Evolutionary conservation across 352 stramenopile genomes (phyloP), one percentile per base, ranked within the genome.

Genomic region (Bremia lactucae): DNA sequence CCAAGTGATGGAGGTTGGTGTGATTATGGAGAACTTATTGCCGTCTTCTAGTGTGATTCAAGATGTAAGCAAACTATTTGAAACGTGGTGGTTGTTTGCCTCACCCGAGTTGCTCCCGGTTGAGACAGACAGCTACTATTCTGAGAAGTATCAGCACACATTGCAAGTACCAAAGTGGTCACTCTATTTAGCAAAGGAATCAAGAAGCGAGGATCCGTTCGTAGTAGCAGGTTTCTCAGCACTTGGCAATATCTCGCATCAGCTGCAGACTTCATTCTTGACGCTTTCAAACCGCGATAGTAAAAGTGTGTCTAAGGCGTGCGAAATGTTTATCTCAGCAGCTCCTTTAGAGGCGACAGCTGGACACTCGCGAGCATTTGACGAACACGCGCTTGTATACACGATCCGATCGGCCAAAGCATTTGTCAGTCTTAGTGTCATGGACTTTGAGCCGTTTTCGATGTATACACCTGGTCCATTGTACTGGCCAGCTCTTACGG

Each of bases 1-100:
- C 24, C 76, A 91, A 45, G 79, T 91, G 15, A 89, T 88, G 75
- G 79, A 91, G 24, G 55, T 89, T n/a, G 79, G 79, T 14, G 68
- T 91, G 8, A 15, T 85, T 6, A 49, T 89, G 16, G 54, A 80
- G 36, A 47, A 79, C 31, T 45, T 81, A 21, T 37, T 51, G n/a
- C 35, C 56, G 0, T 37, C 34, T 18, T 72, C 62, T 5, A 25
- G 43, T 0, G 31, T 79, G 6, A 59, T 85, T n/a, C 44, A 55
- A 9, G 76, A 89, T 31, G 50, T 85, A 20, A 56, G 78, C 24
- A 63, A 49, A n/a, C 53, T 89, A 19, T 87, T 83, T 51, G 55
- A 85, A 41, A 60, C 76, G 0, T 89, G 73, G 76, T 89, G 73
- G 76, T 46, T 69, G 25, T 89, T 75, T 60, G 58, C 58, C 0